Base-by-base conservation (phyloP, 768 basidiomycete species). In the Agrocybe praecox region DNA sequence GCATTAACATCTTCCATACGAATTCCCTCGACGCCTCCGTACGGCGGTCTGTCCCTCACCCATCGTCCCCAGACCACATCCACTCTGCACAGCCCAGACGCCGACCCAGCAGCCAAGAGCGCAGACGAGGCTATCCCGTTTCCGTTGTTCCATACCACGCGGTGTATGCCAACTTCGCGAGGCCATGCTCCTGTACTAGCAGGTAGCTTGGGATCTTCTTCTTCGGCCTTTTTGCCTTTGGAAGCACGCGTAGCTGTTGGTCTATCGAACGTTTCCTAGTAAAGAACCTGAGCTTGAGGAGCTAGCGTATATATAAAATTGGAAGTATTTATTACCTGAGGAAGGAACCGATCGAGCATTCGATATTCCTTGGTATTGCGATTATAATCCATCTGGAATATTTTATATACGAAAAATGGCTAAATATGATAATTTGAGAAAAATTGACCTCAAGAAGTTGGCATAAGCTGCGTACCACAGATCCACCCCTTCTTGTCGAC, bases 381-480 rank as follows among this genome's bases (percentile, higher is more conserved):
- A 62, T 86, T 94, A 64, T 92, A 94, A 71, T 98, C 96, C 51
- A 98, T 79, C 66, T 92, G 90, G 64, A 85, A 97, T 17, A 96
- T 79, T 69, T 85, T 87, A 68, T 92, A 88, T 15, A 86, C 78
- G 59, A 93, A 85, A 65, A 90, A 88, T 0, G 90, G 88, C 89
- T 92, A 58, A 6, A 43, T 32, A 61, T 55, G 12, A 40, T 40
- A 32, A 5, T 11, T 43, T 44, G 15, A 52, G 32, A 19, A 1
- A 6, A 19, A 2, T 1, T n/a, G 36, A 4, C 12, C 5, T 40
- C 5, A 5, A 14, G 7, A 19, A 29, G 23, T 59, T 5, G 43
- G 43, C n/a, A 48, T 48, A 22, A 55, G 24, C 12, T 32, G 75
- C 89, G 57, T 67, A 92, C 90, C 45, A 91, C 88, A 1, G 81